Evolutionary conservation across 2,329 filamentous ascomycete species (phyloP).

Genomic region (Colletotrichum sp.): DNA sequence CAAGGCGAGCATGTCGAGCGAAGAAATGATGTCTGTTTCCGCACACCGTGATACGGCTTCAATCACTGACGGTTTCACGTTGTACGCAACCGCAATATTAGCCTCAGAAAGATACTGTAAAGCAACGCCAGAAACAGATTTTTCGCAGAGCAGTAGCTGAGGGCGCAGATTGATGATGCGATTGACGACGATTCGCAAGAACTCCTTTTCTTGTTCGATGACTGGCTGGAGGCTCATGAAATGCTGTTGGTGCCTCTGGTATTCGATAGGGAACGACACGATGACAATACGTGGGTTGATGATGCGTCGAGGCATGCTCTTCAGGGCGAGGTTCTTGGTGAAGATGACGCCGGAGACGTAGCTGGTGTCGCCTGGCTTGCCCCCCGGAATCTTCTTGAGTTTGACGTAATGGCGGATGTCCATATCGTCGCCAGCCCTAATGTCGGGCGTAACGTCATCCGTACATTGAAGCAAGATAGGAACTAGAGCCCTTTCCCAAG

Average conservation of each 20-base stretch:
- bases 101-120: slow-evolving; percentile 87
- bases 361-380: slow-evolving; percentile 87
- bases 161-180: slow-evolving; percentile 87
- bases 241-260: slow-evolving; percentile 85
- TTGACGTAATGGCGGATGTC: slow-evolving; percentile 98
- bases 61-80: slow-evolving; percentile 94
- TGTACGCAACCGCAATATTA: slow-evolving; percentile 92
- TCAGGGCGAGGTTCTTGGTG: slow-evolving; percentile 94
- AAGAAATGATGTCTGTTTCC: slow-evolving; percentile 91
- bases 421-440: slow-evolving; percentile 90
- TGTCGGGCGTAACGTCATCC: slow-evolving; percentile 92
- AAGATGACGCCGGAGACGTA: slow-evolving; percentile 98
- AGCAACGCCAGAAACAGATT: slow-evolving; percentile 89
- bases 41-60: slow-evolving; percentile 94
- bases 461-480: slow-evolving; percentile 91
- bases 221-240: slow-evolving; percentile 99
- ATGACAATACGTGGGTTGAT: slow-evolving; percentile 86
- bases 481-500: slow-evolving; percentile 90
- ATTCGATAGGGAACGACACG: slow-evolving; percentile 94
- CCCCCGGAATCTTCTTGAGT: slow-evolving; percentile 93
- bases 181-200: slow-evolving; percentile 87
- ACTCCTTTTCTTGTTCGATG: slow-evolving; percentile 95
- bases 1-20: slow-evolving; percentile 87
- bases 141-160: slow-evolving; percentile 88
- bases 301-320: slow-evolving; percentile 93